Evolutionary conservation across 129 eudicot genomes (phyloP), one percentile per base, ranked within the genome.

Genomic region (Tagetes erecta): DNA sequence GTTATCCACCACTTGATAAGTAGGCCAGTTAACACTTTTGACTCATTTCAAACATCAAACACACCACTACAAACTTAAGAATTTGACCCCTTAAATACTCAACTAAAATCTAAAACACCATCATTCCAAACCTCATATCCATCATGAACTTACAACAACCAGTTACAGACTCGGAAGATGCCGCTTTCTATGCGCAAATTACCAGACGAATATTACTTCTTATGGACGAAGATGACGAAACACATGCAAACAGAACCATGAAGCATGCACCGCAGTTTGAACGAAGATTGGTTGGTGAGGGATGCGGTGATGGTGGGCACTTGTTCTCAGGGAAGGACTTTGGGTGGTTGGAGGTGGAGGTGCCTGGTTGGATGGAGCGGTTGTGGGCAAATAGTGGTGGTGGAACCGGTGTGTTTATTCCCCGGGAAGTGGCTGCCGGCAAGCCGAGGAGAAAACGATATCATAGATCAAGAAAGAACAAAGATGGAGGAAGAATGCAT

Each of bases 331-430:
- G 55, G 34, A 73, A 9, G 57, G 53, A 68, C 34, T 91, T 75
- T 53, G 0, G 91, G 67, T n/a, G 67, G 74, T 69, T 77, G 73
- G 6, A 41, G 36, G 38, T 78, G 46, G 81, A 58, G 70, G 88
- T 81, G 38, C 94, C 94, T 3, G 31, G 71, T 56, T 82, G 88
- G 89, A 63, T 88, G 30, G 53, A 63, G 55, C 83, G 78, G 63
- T 76, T 88, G 87, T 91, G 95, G 95, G 71, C 46, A 58, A 71
- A 79, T 45, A 69, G 77, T 27, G 51, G 50, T 4, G 4, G 4
- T 20, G 95, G 97, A 56, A 91, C 97, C 1, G 95, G 97, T 42
- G 97, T 91, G 76, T 91, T 91, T 74, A 91, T 91, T 71, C 97
- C 97, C 8, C 86, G 52, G 13, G 56, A 35, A 33, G 44, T 4